Evolutionary conservation across 768 basidiomycete species (phyloP), one percentile per base, ranked within the genome.

Genomic region (Dioszegia crocea): DNA sequence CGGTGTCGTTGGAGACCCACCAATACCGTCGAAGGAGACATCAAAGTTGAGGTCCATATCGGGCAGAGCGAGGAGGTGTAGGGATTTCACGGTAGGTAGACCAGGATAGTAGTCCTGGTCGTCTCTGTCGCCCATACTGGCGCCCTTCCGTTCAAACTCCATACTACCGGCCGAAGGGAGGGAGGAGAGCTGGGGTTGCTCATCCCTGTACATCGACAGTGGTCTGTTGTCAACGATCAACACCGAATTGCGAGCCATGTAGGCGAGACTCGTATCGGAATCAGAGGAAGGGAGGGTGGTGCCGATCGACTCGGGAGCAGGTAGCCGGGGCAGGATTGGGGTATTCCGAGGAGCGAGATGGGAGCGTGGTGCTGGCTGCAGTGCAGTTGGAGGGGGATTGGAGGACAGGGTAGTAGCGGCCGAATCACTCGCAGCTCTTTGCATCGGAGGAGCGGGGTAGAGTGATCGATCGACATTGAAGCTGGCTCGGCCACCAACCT

Each of bases 41-140:
- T 66, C 68, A 21, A 77, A 66, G 16, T 67, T 66, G 19, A 75
- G 59, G 55, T 77, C 72, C 14, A 77, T 58, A n/a, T 73, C 68
- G 1, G 76, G 76, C n/a, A 75, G 53, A 11, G 67, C 56, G 16
- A 74, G 67, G 4, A 77, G 58, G 60, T 75, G 76, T 2, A 77
- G 60, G 0, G 73, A 71, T 51, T 57, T 63, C 3, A 71, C 66
- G 0, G 70, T 53, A 3, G 66, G 23, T 60, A 64, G 36, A 9
- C 51, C 51, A 23, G 39, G 39, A 19, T 27, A 19, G 24, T 39
- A 54, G 6, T 33, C 17, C 19, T 44, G 31, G 11, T n/a, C 39
- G 3, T 16, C 38, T 8, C 24, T 21, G 8, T 40, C 47, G 24
- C 21, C 24, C 23, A 6, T 23, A 8, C 6, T 8, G n/a, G 3